Percentiles rank a stretch among this genome's conserved stretches.
Evolutionary conservation across 192 early-diverging fungal genomes (phyloP).

Genomic region (Mortierella antarctica): DNA sequence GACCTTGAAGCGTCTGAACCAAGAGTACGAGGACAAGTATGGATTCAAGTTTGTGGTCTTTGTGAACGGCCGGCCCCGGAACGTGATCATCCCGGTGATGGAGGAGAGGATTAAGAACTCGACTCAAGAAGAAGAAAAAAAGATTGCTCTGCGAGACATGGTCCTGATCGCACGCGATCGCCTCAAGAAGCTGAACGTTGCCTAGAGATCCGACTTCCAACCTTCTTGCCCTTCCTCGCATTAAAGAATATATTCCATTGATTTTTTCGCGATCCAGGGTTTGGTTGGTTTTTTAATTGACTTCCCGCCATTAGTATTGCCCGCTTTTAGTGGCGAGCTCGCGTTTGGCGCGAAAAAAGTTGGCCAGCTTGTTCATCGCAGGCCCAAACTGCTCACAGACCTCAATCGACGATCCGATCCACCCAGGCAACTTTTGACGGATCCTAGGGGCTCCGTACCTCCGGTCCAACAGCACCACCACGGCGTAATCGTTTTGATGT

Average conservation of each 20-base stretch:
- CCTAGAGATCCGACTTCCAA: slow-evolving; percentile 2
- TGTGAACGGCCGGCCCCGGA: slow-evolving; percentile 79
- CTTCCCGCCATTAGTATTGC: background rate
- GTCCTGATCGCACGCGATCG: slow-evolving; percentile 85
- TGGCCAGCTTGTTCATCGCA: slow-evolving; percentile 46
- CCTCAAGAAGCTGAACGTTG: slow-evolving; percentile 69
- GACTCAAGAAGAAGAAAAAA: slow-evolving; percentile 72
- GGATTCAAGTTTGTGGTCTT: slow-evolving; percentile 89
- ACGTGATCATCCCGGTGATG: slow-evolving; percentile 81
- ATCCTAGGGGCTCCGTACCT: slow-evolving; percentile 66
- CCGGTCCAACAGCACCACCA: slow-evolving; percentile 85
- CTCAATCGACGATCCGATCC: slow-evolving; percentile 72
- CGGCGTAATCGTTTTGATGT: slow-evolving; percentile 88
- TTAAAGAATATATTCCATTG: background rate
- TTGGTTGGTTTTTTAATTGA: background rate
- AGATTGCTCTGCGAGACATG: slow-evolving; percentile 80
- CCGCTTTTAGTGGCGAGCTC: background rate
- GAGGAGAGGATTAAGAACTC: slow-evolving; percentile 73
- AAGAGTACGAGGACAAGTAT: slow-evolving; percentile 78
- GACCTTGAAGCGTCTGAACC: slow-evolving; percentile 68
- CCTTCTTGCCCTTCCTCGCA: background rate
- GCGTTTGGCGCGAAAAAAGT: slow-evolving; percentile 59
- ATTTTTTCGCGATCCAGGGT: background rate
- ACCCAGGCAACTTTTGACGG: slow-evolving; percentile 75
- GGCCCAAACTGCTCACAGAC: slow-evolving; percentile 63